Conservation (phyloP, 768 basidiomycete genomes). For the Panaeolus cyanescens region DNA sequence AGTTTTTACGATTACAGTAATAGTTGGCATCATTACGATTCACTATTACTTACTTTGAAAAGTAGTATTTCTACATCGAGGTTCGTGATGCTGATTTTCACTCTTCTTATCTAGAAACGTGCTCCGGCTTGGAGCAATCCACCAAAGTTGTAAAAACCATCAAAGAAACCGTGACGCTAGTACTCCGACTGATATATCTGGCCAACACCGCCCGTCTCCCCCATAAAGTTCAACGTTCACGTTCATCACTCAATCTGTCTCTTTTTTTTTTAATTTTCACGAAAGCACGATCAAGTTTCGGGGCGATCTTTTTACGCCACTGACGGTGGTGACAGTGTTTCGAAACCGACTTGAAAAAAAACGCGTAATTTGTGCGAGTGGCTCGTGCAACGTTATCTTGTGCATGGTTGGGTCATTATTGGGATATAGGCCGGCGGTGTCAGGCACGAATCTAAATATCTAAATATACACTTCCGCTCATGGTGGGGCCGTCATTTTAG, state of each 20-base stretch:
- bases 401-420: not conserved
- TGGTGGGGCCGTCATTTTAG: not conserved
- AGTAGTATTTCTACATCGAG: no score
- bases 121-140: slow-evolving; percentile 59
- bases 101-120: slow-evolving; percentile 30
- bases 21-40: no score
- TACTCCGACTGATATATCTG: no score
- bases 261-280: not conserved
- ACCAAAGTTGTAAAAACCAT: slow-evolving; percentile 46
- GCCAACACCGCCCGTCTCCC: no score
- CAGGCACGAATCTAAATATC: not conserved
- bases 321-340: not conserved
- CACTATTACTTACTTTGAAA: no score
- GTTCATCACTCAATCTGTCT: not conserved
- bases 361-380: not conserved
- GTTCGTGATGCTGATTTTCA: not conserved
- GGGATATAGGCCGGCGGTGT: not conserved
- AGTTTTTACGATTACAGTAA: no score
- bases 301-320: not conserved
- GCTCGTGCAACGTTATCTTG: not conserved
- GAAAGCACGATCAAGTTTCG: not conserved
- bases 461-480: not conserved
- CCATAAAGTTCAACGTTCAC: not conserved
- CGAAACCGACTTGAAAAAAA: not conserved
- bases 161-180: no score